A percentile compares a stretch with the other conserved stretches of the same genome.
phyloP scores from a whole-genome alignment of 768 basidiomycete species.

The Dentipellis sp. region DNA sequence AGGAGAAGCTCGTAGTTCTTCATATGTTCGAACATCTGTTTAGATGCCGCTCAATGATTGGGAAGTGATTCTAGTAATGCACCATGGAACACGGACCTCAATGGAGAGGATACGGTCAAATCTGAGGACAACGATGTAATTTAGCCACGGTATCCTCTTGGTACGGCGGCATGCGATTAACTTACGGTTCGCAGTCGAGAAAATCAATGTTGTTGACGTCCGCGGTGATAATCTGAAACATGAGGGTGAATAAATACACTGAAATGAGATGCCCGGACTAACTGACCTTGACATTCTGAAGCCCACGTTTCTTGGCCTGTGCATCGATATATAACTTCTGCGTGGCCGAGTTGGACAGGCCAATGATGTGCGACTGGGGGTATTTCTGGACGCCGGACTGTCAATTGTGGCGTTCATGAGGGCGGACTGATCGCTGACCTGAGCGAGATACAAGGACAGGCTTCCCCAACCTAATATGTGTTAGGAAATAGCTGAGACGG shows the following conservation, averaged over 20 bases:
- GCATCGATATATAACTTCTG: conserved; percentile 58
- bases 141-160: not conserved
- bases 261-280: too few species aligned
- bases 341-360: conserved; percentile 58
- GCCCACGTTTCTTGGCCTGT: conserved; percentile 35
- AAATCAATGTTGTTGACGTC: conserved; percentile 62
- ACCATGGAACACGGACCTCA: conserved; percentile 32
- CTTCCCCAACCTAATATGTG: conserved; percentile 53
- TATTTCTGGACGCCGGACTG: conserved; percentile 39
- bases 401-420: not conserved
- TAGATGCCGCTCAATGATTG: not conserved
- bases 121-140: conserved; percentile 21
- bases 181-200: conserved; percentile 33
- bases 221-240: conserved; percentile 48
- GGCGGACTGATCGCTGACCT: conserved; percentile 27
- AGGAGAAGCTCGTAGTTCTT: conserved; percentile 61
- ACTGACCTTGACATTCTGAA: conserved; percentile 43
- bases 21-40: conserved; percentile 69
- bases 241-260: not conserved
- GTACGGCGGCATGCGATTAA: not conserved
- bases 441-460: conserved; percentile 53
- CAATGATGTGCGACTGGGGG: conserved; percentile 50
- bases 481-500: not conserved
- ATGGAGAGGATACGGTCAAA: conserved; percentile 68
- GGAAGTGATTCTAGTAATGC: not conserved